phyloP scores from a whole-genome alignment of 768 basidiomycete genomes.

The Clitopilus passeckerianus region DNA sequence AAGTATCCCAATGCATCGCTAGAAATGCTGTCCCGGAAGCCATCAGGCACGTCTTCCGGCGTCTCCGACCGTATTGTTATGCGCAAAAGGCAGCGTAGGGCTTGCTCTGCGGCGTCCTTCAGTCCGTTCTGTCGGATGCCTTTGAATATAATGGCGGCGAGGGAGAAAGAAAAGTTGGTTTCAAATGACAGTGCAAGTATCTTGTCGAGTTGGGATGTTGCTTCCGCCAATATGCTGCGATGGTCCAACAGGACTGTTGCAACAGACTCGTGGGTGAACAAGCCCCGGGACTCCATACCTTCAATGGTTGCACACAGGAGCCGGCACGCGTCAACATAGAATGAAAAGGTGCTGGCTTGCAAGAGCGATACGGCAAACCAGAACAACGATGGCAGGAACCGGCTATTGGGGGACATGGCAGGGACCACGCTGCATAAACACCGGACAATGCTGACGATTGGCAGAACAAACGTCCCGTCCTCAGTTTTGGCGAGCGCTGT shows the following conservation, averaged over 20 bases:
- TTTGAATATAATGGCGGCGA: constrained; percentile 83
- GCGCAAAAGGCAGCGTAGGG: constrained; percentile 57
- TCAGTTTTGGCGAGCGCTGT: constrained; percentile 64
- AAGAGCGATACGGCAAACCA: constrained; percentile 87
- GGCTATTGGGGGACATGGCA: constrained; percentile 59
- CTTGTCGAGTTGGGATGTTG: constrained; percentile 67
- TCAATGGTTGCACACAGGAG: constrained; percentile 64
- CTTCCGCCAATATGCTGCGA: constrained; percentile 60
- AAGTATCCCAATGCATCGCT: constrained; percentile 73
- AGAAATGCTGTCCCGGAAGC: constrained; percentile 38
- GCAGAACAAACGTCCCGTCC: constrained; percentile 55
- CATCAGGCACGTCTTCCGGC: constrained; percentile 27
- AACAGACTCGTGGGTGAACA: constrained; percentile 52
- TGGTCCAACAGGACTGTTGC: constrained; percentile 56
- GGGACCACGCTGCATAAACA: constrained; percentile 79
- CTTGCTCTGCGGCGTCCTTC: constrained; percentile 53
- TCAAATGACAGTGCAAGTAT: constrained; percentile 75
- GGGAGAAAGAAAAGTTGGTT: constrained; percentile 71
- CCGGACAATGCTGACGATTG: constrained; percentile 84
- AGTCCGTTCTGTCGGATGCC: constrained; percentile 70
- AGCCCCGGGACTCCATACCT: constrained; percentile 54
- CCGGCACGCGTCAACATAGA: constrained; percentile 65
- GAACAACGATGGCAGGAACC: constrained; percentile 73
- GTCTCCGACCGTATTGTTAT: constrained; percentile 48
- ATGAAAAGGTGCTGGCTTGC: constrained; percentile 67